Evolutionary conservation across 192 early-diverging fungal species (phyloP).

Genomic region (Linnemannia hyalina): DNA sequence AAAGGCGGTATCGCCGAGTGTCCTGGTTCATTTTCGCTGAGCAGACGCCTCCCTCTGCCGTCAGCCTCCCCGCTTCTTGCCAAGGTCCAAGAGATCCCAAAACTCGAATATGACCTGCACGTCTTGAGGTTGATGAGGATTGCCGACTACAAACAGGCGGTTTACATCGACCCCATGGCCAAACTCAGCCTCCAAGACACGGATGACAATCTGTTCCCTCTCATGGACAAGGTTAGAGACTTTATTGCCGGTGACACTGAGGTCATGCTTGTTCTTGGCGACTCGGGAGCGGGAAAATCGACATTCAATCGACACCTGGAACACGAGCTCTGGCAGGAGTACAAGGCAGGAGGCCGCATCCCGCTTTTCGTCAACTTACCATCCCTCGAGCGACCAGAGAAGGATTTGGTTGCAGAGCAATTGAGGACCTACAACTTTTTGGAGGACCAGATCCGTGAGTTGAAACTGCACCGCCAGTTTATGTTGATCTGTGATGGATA

Average conservation of each 20-base stretch:
- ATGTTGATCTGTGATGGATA: conserved; percentile 10
- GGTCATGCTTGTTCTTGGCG: neutral
- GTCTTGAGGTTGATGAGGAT: too few relatives aligned
- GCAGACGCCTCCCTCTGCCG: too few relatives aligned
- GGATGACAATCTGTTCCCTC: neutral
- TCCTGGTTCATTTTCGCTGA: too few relatives aligned
- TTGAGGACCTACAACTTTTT: neutral
- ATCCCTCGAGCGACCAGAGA: neutral
- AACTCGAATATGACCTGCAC: too few relatives aligned
- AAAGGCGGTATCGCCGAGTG: too few relatives aligned
- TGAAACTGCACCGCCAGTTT: neutral
- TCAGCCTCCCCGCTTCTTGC: too few relatives aligned
- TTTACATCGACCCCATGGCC: neutral
- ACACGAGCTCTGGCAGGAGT: neutral
- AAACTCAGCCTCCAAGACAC: neutral
- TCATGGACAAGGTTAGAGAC: neutral
- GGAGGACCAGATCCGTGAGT: neutral
- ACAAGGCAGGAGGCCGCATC: neutral
- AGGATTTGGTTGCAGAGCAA: neutral
- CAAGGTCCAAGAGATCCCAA: too few relatives aligned
- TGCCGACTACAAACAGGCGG: neutral
- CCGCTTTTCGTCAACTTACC: neutral
- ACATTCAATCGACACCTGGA: neutral
- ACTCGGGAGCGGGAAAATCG: neutral
- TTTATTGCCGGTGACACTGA: neutral